Percentiles rank a stretch among this genome's conserved stretches.
phyloP scores from a whole-genome alignment of 1,139 yeast species.

The Protomyces lactucae-debilis region DNA sequence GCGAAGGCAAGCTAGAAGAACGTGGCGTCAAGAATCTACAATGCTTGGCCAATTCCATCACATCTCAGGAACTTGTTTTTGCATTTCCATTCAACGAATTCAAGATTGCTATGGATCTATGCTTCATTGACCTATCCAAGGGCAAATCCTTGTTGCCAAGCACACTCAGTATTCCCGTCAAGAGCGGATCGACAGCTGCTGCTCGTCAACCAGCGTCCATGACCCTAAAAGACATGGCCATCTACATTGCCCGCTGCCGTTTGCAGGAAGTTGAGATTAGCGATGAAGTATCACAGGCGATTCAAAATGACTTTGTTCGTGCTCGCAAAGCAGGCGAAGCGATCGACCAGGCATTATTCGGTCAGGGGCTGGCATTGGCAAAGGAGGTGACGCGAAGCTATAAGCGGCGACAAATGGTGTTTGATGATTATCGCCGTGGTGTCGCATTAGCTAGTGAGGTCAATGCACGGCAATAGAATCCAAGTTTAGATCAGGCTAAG shows the following conservation, averaged over 20 bases:
- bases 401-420: constrained; percentile 27
- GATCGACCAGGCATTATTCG: constrained; percentile 25
- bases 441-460: background rate
- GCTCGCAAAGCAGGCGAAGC: constrained; percentile 26
- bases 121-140: constrained; percentile 26
- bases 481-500: no score
- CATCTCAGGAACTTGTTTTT: constrained; percentile 27
- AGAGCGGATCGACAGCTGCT: background rate
- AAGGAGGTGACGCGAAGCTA: constrained; percentile 21
- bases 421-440: constrained; percentile 10
- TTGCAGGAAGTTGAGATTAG: constrained; percentile 18
- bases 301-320: constrained; percentile 28
- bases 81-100: constrained; percentile 28
- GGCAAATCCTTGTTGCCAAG: constrained; percentile 28
- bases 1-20: constrained; percentile 30
- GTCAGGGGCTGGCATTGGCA: constrained; percentile 22
- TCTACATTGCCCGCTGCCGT: constrained; percentile 13
- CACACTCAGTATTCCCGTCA: constrained; percentile 9
- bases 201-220: background rate
- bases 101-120: constrained; percentile 25
- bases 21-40: constrained; percentile 28
- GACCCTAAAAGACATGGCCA: background rate
- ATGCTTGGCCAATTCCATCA: constrained; percentile 13
- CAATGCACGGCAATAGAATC: background rate
- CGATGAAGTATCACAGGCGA: constrained; percentile 22